Evolutionary conservation across 1,284 basidiomycete genomes (phyloP).

Genomic region (Cystobasidiaceae sp.): DNA sequence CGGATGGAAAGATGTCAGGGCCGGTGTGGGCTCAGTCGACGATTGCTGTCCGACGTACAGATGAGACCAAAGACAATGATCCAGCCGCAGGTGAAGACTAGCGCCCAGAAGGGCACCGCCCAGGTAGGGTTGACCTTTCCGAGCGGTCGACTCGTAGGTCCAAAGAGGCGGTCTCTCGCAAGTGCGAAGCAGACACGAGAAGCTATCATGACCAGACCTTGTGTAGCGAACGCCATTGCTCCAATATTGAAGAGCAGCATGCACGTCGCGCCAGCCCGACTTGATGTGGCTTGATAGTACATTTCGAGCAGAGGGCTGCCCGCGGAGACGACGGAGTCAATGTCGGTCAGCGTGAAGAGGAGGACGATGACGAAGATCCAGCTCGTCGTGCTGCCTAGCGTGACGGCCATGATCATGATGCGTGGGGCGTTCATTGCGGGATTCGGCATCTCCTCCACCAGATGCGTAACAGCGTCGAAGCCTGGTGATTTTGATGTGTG

Average conservation of each 20-base stretch:
- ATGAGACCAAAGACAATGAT: conserved; percentile 50
- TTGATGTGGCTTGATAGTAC: conserved; percentile 60
- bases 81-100: conserved; percentile 57
- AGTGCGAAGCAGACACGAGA: conserved; percentile 66
- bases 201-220: conserved; percentile 58
- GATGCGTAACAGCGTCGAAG: conserved; percentile 44
- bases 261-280: conserved; percentile 60
- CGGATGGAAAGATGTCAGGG: conserved; percentile 46
- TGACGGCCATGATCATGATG: conserved; percentile 59
- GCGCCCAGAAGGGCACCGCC: conserved; percentile 48
- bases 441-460: conserved; percentile 61
- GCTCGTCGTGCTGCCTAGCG: conserved; percentile 58
- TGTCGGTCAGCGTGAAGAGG: conserved; percentile 61
- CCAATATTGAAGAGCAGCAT: conserved; percentile 46
- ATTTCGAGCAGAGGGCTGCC: conserved; percentile 62
- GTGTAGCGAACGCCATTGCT: conserved; percentile 20
- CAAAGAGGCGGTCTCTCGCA: conserved; percentile 61
- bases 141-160: conserved; percentile 56
- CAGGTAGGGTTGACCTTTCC: conserved; percentile 56
- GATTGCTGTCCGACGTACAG: conserved; percentile 30
- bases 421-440: conserved; percentile 57
- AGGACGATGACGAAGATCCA: conserved; percentile 63
- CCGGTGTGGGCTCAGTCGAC: neutral
- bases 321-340: conserved; percentile 53
- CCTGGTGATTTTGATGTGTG: no score